These are phyloP conservation scores for Eucalyptus paniculata DNA, from an alignment of 345 rosid genomes.

Conservation along the genomic window DNA sequence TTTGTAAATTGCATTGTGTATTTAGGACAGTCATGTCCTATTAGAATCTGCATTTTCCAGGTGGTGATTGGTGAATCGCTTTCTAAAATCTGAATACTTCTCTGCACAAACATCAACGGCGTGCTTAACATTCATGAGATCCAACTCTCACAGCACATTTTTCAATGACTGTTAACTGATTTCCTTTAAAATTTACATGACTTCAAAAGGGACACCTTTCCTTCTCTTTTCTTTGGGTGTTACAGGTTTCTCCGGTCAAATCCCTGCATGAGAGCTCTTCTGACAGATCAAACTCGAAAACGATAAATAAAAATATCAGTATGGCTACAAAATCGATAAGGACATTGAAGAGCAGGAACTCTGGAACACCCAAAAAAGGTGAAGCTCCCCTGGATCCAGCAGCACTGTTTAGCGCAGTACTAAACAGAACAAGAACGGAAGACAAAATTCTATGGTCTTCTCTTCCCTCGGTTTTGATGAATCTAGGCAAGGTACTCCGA, in stretches of 20 bases:
- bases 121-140: neutral
- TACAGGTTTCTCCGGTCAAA: constrained; percentile 17
- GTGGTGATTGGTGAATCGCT: neutral
- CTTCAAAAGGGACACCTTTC: neutral
- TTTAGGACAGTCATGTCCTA: neutral
- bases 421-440: constrained; percentile 11
- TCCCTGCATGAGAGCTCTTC: constrained; percentile 12
- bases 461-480: constrained; percentile 36
- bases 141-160: neutral
- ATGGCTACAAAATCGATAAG: constrained; percentile 10
- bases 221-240: neutral
- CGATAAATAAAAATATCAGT: constrained; percentile 8
- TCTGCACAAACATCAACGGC: neutral
- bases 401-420: neutral
- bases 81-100: neutral
- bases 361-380: constrained; percentile 1
- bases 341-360: constrained; percentile 4
- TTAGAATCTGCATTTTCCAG: neutral
- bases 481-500: constrained; percentile 46
- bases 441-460: constrained; percentile 33
- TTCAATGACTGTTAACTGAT: neutral
- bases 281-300: constrained; percentile 9
- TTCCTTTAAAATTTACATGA: neutral
- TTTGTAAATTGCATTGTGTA: neutral
- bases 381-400: constrained; percentile 5